A percentile compares a stretch with the other conserved stretches of the same genome.
Conservation (phyloP, 805 yeast genomes). For the Candida manassasensis region DNA sequence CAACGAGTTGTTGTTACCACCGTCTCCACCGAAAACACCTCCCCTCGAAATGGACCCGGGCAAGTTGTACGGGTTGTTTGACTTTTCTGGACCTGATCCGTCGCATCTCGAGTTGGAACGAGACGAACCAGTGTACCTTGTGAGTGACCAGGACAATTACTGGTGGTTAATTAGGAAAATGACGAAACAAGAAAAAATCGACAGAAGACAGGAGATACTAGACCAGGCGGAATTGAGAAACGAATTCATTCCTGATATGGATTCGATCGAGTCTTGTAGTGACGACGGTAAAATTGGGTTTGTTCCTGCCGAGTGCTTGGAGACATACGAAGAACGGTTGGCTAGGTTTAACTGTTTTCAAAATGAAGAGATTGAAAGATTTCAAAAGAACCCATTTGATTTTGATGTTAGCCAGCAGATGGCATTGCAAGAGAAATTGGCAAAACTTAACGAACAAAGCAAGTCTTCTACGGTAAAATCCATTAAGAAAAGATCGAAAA, state of each 20-base stretch:
- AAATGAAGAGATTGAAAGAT: slow-evolving; percentile 63
- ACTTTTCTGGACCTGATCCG: slow-evolving; percentile 88
- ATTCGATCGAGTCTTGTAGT: slow-evolving; percentile 15
- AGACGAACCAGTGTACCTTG: slow-evolving; percentile 75
- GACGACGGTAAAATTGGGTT: slow-evolving; percentile 79
- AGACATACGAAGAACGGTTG: slow-evolving; percentile 83
- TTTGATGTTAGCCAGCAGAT: background rate
- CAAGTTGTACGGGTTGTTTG: slow-evolving; percentile 79
- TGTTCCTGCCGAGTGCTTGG: slow-evolving; percentile 94
- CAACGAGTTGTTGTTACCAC: slow-evolving; percentile 40
- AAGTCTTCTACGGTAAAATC: background rate
- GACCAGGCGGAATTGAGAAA: slow-evolving; percentile 3
- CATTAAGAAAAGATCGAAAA: background rate
- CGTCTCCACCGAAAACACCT: slow-evolving; percentile 74
- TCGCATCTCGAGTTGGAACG: slow-evolving; percentile 78
- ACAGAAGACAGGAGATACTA: slow-evolving; percentile 8
- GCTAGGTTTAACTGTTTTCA: slow-evolving; percentile 92
- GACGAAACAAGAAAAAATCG: slow-evolving; percentile 34
- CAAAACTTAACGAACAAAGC: background rate
- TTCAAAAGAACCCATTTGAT: slow-evolving; percentile 3
- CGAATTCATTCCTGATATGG: slow-evolving; percentile 7
- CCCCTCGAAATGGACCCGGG: slow-evolving; percentile 80
- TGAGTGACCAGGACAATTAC: slow-evolving; percentile 87
- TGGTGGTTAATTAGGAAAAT: slow-evolving; percentile 85
- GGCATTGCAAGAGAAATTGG: background rate